Base-by-base conservation (phyloP, 805 yeast genomes). In the Allodekkera sacchari region DNA sequence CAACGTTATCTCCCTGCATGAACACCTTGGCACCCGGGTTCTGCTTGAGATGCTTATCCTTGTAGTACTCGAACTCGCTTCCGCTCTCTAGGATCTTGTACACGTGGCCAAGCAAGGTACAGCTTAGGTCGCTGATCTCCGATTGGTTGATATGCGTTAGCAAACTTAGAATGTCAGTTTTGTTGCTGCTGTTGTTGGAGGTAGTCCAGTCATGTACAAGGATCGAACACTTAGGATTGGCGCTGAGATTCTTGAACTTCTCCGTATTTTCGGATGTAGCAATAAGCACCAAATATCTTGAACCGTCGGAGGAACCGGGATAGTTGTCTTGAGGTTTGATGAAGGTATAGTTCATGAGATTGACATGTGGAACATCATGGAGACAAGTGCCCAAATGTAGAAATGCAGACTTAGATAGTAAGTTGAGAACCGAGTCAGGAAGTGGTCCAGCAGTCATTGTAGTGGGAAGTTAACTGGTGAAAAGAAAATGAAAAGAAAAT, bases 181-280 rank as follows among this genome's bases (percentile, higher is more conserved):
- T 31, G 7, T 32, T 30, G 18, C 33, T 37, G n/a, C 52, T 50
- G 17, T 42, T 46, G 10, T 51, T 43, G 16, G 44, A 44, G 1
- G 84, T 69, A 11, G 81, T 71, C 96, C 96, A 88, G 47, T 89
- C 97, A 52, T 89, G 97, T 26, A 89, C 74, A 37, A 89, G 63
- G 27, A 89, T 52, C 0, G 95, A 80, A 5, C 89, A 95, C 25
- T 72, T 67, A 7, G 89, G 87, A 50, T 89, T 89, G 23, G 57
- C 55, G 10, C 53, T 40, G 31, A 89, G 71, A 56, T 89, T 88
- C 22, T 66, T 57, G 54, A 69, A 83, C 57, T 88, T 89, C 37
- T 74, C 74, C 7, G 96, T 84, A 33, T 68, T 58, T 36, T 68
- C 71, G 2, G 77, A 77, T 1, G 94, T 76, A 3, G 95, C 75